These are phyloP conservation scores for Poteriospumella lacustris DNA, from an alignment of 108 stramenopile genomes.

Conservation along the genomic window DNA sequence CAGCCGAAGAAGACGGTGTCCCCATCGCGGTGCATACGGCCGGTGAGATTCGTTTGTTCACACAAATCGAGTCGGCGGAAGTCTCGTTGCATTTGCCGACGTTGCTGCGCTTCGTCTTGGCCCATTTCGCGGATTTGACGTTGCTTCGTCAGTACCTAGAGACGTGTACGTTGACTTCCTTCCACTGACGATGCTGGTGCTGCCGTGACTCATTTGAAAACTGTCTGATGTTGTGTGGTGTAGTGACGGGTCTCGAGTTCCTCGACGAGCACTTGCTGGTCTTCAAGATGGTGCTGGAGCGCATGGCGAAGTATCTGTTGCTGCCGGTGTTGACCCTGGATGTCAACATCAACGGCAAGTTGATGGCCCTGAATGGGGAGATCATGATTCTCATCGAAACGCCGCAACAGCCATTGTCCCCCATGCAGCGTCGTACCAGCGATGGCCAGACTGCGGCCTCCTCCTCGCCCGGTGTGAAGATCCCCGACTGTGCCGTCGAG, in stretches of 20 bases:
- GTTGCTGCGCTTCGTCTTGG: neutral
- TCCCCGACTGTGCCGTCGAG: neutral
- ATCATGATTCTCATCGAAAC: neutral
- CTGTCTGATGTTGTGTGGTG: too few species aligned
- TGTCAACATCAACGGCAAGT: conserved; percentile 11
- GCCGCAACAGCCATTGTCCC: neutral
- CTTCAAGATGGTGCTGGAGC: neutral
- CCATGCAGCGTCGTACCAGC: neutral
- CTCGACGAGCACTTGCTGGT: neutral
- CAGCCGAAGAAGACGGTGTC: neutral
- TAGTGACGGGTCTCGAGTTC: conserved; percentile 7
- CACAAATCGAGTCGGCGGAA: neutral
- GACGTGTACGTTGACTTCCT: neutral
- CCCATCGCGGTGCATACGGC: neutral
- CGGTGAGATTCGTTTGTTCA: neutral
- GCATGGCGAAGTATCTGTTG: conserved; percentile 19
- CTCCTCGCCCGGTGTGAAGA: neutral
- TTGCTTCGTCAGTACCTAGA: neutral
- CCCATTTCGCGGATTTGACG: conserved; percentile 8
- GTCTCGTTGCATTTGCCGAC: neutral
- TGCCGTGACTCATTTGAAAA: too few species aligned
- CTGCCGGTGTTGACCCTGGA: neutral
- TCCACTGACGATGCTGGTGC: too few species aligned
- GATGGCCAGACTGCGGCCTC: conserved; percentile 13
- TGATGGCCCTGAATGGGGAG: neutral